Percentiles rank a stretch among this genome's conserved stretches.
These are phyloP conservation scores for Senna tora DNA, from an alignment of 306 rosid species.

Conservation along the genomic window DNA sequence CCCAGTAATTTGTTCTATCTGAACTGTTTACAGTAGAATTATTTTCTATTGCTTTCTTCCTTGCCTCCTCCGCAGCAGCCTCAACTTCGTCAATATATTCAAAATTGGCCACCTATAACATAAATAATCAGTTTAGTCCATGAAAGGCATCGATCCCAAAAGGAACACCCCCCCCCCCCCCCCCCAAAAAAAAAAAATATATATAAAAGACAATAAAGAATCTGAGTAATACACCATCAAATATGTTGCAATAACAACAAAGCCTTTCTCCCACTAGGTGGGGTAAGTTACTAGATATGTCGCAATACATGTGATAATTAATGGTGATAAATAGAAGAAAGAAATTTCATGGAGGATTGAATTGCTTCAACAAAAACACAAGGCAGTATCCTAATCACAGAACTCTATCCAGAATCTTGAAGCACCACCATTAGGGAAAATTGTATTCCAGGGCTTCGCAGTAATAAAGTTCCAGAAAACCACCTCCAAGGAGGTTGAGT, in stretches of 20 bases:
- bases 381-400: background rate
- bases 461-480: background rate
- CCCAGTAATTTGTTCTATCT: conserved; percentile 87
- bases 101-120: conserved; percentile 90
- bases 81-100: conserved; percentile 88
- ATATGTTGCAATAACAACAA: too few species aligned
- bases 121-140: conserved; percentile 28
- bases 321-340: conserved; percentile 9
- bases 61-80: conserved; percentile 79
- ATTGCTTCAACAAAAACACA: conserved; percentile 23
- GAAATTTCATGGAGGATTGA: background rate
- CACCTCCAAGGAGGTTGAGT: background rate
- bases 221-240: too few species aligned
- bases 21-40: conserved; percentile 40
- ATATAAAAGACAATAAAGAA: too few species aligned
- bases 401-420: background rate
- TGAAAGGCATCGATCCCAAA: conserved; percentile 26
- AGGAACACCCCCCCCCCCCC: too few species aligned
- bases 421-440: background rate
- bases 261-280: too few species aligned
- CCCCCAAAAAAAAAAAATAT: too few species aligned
- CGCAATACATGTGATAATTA: conserved; percentile 3
- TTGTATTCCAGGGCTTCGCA: conserved; percentile 6
- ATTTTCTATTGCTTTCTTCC: conserved; percentile 54
- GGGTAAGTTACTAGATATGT: background rate